Conservation (phyloP, 495 filamentous ascomycete genomes). For the Neohortaea acidophila region DNA sequence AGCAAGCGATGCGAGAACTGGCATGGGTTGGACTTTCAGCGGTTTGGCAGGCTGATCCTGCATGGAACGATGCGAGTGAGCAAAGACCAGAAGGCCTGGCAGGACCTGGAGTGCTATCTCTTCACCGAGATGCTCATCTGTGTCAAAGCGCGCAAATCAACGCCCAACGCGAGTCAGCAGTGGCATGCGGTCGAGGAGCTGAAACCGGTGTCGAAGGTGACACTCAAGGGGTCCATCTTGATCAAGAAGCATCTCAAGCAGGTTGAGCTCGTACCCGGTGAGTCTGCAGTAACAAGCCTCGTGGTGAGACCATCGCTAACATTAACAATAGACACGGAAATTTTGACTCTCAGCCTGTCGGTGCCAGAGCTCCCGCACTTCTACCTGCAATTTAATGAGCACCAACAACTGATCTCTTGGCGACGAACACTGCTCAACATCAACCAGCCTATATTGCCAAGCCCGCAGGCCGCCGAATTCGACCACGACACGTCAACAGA, state of each 20-base stretch:
- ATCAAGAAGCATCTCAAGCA: conserved; percentile 97
- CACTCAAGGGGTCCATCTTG: conserved; percentile 90
- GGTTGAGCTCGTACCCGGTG: conserved; percentile 53
- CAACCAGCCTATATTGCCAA: conserved; percentile 44
- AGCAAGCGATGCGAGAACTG: conserved; percentile 86
- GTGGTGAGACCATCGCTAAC: conserved; percentile 13
- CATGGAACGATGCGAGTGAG: conserved; percentile 87
- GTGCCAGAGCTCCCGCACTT: conserved; percentile 94
- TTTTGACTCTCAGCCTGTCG: conserved; percentile 80
- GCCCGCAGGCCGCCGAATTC: conserved; percentile 39
- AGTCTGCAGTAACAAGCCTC: neutral
- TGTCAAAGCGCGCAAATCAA: conserved; percentile 84
- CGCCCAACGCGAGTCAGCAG: conserved; percentile 33
- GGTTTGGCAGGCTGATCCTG: conserved; percentile 81
- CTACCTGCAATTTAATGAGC: conserved; percentile 79
- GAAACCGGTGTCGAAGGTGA: conserved; percentile 57
- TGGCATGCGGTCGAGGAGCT: conserved; percentile 39
- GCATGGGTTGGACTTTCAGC: conserved; percentile 91
- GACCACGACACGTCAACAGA: conserved; percentile 69
- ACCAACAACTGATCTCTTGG: conserved; percentile 79
- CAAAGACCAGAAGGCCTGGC: conserved; percentile 94
- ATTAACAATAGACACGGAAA: conserved; percentile 46
- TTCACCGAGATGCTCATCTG: conserved; percentile 99
- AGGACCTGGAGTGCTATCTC: conserved; percentile 93
- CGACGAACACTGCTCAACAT: conserved; percentile 75